Evolutionary conservation across 192 early-diverging fungal genomes (phyloP).

Genomic region (Coemansia sp.): DNA sequence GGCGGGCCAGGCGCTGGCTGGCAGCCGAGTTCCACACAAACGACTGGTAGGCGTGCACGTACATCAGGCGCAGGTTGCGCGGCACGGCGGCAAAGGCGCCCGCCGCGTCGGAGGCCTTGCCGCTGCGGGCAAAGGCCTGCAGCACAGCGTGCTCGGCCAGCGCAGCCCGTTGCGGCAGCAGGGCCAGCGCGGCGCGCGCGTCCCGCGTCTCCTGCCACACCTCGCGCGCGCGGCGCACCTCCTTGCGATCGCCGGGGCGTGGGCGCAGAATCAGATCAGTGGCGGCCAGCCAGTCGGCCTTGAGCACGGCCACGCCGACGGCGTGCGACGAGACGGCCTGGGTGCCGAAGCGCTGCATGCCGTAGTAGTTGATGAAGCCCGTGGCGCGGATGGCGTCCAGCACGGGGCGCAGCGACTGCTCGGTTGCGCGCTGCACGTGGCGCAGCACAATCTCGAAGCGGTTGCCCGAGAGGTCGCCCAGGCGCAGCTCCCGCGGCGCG

Average conservation of each 20-base stretch:
- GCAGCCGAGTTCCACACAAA: slow-evolving; percentile 89
- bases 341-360: slow-evolving; percentile 97
- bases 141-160: slow-evolving; percentile 75
- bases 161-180: slow-evolving; percentile 61
- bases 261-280: slow-evolving; percentile 77
- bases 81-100: slow-evolving; percentile 74
- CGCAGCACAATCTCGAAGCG: slow-evolving; percentile 82
- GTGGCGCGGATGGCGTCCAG: slow-evolving; percentile 61
- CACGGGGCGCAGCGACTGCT: slow-evolving; percentile 51
- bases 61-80: slow-evolving; percentile 82
- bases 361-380: slow-evolving; percentile 98
- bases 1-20: slow-evolving; percentile 64
- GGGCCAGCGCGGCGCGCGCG: slow-evolving; percentile 54
- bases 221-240: slow-evolving; percentile 60
- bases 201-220: slow-evolving; percentile 65
- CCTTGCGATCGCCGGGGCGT: slow-evolving; percentile 68
- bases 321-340: slow-evolving; percentile 72
- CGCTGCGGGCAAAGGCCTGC: slow-evolving; percentile 50
- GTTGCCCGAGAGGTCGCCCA: slow-evolving; percentile 88
- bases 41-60: slow-evolving; percentile 95
- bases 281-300: slow-evolving; percentile 66
- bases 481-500: slow-evolving; percentile 56
- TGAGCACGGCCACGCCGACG: slow-evolving; percentile 72
- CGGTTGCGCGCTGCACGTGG: slow-evolving; percentile 52
- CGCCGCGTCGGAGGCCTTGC: slow-evolving; percentile 44